Conservation (phyloP, 208 protist genomes). For the Phytomonas sp. region DNA sequence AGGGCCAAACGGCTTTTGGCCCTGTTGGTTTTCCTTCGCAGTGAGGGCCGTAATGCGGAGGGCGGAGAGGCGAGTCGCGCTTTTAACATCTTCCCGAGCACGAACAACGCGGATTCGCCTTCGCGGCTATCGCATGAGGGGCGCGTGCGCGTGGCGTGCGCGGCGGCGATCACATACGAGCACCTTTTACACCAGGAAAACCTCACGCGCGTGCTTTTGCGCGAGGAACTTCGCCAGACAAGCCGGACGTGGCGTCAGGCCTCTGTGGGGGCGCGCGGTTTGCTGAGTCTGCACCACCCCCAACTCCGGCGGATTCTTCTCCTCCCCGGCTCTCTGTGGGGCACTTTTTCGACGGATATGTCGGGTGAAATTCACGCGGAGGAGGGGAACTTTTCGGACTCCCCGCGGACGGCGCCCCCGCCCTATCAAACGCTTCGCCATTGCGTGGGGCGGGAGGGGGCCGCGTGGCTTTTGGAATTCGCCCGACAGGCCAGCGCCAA, state of each 20-base stretch:
- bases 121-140: not conserved
- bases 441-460: not conserved
- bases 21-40: not conserved
- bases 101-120: not conserved
- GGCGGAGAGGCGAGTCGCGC: not conserved
- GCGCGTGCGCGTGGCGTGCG: conserved; percentile 16
- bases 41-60: not conserved
- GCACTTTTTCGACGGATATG: not conserved
- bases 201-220: conserved; percentile 22
- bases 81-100: not conserved
- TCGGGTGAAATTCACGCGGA: not conserved
- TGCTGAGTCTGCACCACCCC: conserved; percentile 20
- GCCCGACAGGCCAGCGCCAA: not conserved
- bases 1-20: not conserved
- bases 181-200: conserved; percentile 28
- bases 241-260: conserved; percentile 14
- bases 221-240: conserved; percentile 17
- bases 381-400: not conserved
- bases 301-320: conserved; percentile 11
- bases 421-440: not conserved
- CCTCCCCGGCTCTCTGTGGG: not conserved
- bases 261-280: conserved; percentile 8
- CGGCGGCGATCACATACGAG: conserved; percentile 20
- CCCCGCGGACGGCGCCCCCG: not conserved
- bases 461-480: not conserved